Conservation (phyloP, 495 filamentous ascomycete species). For the Neurospora sp. region DNA sequence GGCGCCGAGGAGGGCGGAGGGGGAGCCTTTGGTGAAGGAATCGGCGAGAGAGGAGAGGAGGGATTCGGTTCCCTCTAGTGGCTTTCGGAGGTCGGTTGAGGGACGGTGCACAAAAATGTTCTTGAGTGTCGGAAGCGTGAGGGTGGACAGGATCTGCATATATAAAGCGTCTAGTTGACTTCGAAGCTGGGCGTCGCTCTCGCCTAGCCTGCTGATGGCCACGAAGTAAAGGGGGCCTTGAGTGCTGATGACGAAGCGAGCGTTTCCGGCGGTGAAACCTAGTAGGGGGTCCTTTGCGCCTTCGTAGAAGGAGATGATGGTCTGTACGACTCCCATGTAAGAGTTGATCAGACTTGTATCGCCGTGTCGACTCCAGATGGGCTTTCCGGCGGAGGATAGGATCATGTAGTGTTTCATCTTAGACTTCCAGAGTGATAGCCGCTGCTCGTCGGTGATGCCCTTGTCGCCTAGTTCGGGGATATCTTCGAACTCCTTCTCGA, state of each 20-base stretch:
- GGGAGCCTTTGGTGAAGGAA: slow-evolving; percentile 86
- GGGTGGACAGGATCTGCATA: slow-evolving; percentile 92
- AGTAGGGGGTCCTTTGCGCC: slow-evolving; percentile 61
- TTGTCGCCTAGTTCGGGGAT: slow-evolving; percentile 54
- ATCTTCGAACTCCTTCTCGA: slow-evolving; percentile 68
- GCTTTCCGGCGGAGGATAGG: slow-evolving; percentile 93
- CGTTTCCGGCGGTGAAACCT: slow-evolving; percentile 73
- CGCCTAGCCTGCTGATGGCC: slow-evolving; percentile 81
- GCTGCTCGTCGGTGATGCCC: slow-evolving; percentile 50
- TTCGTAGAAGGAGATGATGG: slow-evolving; percentile 95
- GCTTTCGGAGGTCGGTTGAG: slow-evolving; percentile 82
- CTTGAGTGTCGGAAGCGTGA: slow-evolving; percentile 82
- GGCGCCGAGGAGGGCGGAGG: slow-evolving; percentile 77
- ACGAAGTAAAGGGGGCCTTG: slow-evolving; percentile 86
- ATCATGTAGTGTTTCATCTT: slow-evolving; percentile 97
- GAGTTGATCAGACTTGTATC: slow-evolving; percentile 79
- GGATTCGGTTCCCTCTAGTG: slow-evolving; percentile 87
- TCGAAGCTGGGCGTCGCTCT: slow-evolving; percentile 78
- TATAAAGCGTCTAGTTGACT: slow-evolving; percentile 89
- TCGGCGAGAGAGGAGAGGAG: slow-evolving; percentile 87
- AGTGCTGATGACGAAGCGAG: slow-evolving; percentile 73
- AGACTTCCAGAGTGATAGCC: slow-evolving; percentile 66
- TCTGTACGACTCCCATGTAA: slow-evolving; percentile 94
- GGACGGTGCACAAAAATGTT: slow-evolving; percentile 84
- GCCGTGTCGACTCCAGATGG: slow-evolving; percentile 91